A percentile compares a stretch with the other conserved stretches of the same genome.
Evolutionary conservation across 2,329 filamentous ascomycete species (phyloP).

Genomic region (Phymatotrichopsis omnivora): DNA sequence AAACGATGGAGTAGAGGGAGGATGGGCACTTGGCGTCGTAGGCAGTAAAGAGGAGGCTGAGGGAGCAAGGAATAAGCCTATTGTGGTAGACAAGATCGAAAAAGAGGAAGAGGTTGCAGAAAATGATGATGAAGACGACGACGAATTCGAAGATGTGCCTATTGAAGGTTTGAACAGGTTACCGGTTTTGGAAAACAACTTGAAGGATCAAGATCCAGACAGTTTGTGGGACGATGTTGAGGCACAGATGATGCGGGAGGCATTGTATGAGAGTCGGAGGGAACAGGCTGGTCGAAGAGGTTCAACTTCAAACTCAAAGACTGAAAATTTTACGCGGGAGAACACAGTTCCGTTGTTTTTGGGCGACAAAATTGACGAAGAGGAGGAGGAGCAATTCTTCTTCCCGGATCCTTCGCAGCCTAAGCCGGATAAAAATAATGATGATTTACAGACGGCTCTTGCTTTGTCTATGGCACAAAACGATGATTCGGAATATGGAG

Average conservation of each 20-base stretch:
- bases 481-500: conserved; percentile 3
- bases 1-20: conserved; percentile 88
- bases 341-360: conserved; percentile 35
- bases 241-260: conserved; percentile 25
- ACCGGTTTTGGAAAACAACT: conserved; percentile 48
- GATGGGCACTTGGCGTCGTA: conserved; percentile 91
- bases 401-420: conserved; percentile 12
- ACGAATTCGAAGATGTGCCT: conserved; percentile 84
- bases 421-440: conserved; percentile 36
- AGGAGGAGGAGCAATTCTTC: conserved; percentile 15
- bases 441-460: conserved; percentile 44
- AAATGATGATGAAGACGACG: conserved; percentile 58
- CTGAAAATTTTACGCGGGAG: not conserved
- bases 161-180: conserved; percentile 81
- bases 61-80: conserved; percentile 73
- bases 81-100: conserved; percentile 68
- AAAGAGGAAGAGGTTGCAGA: conserved; percentile 49
- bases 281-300: conserved; percentile 12
- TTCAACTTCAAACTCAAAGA: conserved; percentile 3
- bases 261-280: conserved; percentile 26
- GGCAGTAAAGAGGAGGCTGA: conserved; percentile 65
- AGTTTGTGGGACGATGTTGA: conserved; percentile 47
- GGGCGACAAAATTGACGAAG: conserved; percentile 32
- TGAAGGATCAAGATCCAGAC: conserved; percentile 41
- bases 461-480: conserved; percentile 45